Conservation (phyloP, 2,329 filamentous ascomycete species). For the Raffaelea albimanens region DNA sequence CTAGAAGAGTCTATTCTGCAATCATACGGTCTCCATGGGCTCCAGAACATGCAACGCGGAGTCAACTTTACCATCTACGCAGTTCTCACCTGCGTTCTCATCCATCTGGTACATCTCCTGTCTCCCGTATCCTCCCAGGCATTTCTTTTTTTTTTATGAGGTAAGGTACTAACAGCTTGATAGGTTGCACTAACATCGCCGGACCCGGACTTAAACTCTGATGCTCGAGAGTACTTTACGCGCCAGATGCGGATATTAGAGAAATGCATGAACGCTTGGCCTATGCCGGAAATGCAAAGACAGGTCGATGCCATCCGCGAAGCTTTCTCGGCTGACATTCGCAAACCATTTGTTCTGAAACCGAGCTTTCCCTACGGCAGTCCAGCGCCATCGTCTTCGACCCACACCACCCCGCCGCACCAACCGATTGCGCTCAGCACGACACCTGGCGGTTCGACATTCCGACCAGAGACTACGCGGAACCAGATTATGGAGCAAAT, state of each 20-base stretch:
- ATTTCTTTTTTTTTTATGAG: not conserved
- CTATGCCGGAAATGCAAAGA: conserved; percentile 80
- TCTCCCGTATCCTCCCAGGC: not conserved
- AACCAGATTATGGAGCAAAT: conserved; percentile 40
- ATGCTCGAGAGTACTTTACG: conserved; percentile 82
- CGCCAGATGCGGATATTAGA: conserved; percentile 92
- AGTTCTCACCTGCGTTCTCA: conserved; percentile 81
- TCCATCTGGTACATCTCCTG: conserved; percentile 67
- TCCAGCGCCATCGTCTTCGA: conserved; percentile 43
- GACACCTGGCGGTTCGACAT: conserved; percentile 34
- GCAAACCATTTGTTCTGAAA: conserved; percentile 82
- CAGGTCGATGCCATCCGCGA: conserved; percentile 84
- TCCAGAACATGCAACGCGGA: conserved; percentile 86
- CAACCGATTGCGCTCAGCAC: conserved; percentile 1
- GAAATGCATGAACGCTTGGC: conserved; percentile 71
- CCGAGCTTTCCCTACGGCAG: conserved; percentile 80
- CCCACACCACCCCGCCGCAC: conserved; percentile 17
- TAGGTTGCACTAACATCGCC: conserved; percentile 90
- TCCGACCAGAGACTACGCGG: conserved; percentile 35
- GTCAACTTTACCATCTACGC: conserved; percentile 95
- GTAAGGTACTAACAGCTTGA: conserved; percentile 1
- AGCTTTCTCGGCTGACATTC: conserved; percentile 80
- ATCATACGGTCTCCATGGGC: conserved; percentile 66
- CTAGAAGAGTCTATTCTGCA: conserved; percentile 76
- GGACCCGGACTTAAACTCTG: conserved; percentile 75